These are phyloP conservation scores for Fusarium poae DNA, from an alignment of 2,329 filamentous ascomycete genomes.

Conservation along the genomic window DNA sequence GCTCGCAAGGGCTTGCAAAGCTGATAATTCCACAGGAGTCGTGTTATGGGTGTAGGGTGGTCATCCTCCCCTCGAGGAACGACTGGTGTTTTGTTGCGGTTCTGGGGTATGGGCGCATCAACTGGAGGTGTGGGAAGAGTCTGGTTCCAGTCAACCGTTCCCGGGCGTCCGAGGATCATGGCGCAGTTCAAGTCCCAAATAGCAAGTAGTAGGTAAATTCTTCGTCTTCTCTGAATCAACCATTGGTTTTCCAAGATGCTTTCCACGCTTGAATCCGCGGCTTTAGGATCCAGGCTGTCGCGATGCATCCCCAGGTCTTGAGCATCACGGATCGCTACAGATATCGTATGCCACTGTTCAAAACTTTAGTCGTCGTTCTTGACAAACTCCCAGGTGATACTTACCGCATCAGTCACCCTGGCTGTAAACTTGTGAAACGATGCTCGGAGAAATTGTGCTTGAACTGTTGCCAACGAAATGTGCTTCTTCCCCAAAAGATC, in stretches of 20 bases:
- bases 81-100: conserved; percentile 63
- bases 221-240: conserved; percentile 67
- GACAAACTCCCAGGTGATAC: neutral
- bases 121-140: conserved; percentile 64
- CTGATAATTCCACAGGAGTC: conserved; percentile 64
- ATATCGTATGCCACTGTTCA: conserved; percentile 67
- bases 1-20: conserved; percentile 63
- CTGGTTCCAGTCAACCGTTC: conserved; percentile 65
- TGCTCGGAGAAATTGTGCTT: conserved; percentile 69
- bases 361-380: neutral
- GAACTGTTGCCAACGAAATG: conserved; percentile 67
- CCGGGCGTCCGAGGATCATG: conserved; percentile 67
- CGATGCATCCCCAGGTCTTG: conserved; percentile 73
- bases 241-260: conserved; percentile 68
- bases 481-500: conserved; percentile 68
- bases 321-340: conserved; percentile 69
- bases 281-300: conserved; percentile 65
- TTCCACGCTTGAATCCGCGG: conserved; percentile 60
- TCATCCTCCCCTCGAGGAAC: conserved; percentile 63
- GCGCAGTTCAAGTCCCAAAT: conserved; percentile 66
- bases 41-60: conserved; percentile 69
- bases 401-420: conserved; percentile 68
- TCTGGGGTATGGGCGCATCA: conserved; percentile 64
- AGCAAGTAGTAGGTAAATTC: conserved; percentile 68
- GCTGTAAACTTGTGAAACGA: conserved; percentile 71